Conservation (phyloP, 768 basidiomycete species). For the Filobasidium floriforme region DNA sequence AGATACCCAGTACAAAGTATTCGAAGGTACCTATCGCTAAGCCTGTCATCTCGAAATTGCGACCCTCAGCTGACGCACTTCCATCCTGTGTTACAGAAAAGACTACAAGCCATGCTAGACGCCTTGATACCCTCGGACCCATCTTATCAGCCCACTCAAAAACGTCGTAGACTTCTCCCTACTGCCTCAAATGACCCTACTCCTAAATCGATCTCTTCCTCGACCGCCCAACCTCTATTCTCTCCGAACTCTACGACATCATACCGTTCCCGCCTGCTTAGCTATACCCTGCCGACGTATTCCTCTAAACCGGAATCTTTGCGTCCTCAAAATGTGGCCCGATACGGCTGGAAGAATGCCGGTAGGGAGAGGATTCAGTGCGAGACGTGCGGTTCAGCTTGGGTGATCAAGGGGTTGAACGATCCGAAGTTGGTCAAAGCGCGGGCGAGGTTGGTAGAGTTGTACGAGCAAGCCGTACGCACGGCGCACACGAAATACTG, state of each 20-base stretch:
- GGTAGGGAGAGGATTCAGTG: neutral
- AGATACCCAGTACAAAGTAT: neutral
- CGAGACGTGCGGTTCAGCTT: neutral
- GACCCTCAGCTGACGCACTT: neutral
- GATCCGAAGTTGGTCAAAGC: neutral
- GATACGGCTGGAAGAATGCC: neutral
- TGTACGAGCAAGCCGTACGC: neutral
- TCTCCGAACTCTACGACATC: neutral
- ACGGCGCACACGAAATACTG: neutral
- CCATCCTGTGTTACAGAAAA: neutral
- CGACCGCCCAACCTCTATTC: neutral
- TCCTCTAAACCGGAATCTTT: neutral
- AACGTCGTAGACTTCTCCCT: constrained; percentile 1
- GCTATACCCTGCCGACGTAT: neutral
- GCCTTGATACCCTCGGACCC: constrained; percentile 1
- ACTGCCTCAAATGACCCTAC: neutral
- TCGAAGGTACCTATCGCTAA: neutral
- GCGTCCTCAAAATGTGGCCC: neutral
- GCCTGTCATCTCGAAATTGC: no score
- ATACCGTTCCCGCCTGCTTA: neutral
- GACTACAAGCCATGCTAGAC: constrained; percentile 6
- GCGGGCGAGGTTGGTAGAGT: neutral
- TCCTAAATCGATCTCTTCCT: neutral
- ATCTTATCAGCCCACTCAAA: neutral
- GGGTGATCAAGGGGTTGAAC: constrained; percentile 1